Percentiles rank a stretch among this genome's conserved stretches.
These are phyloP conservation scores for Talaromyces marneffei DNA, from an alignment of 2,329 filamentous ascomycete species.

Conservation along the genomic window DNA sequence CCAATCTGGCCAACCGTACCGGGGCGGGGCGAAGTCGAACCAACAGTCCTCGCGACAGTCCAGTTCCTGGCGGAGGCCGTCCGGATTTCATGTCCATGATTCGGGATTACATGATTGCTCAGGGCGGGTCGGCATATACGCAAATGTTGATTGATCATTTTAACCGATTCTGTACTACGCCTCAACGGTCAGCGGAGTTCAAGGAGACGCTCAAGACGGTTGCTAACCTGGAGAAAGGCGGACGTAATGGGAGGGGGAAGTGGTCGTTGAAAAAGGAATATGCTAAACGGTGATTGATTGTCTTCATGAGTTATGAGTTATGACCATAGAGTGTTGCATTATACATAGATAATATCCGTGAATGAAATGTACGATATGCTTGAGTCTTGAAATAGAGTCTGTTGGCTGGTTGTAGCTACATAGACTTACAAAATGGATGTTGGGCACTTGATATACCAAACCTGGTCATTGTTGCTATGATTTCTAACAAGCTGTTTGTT, in stretches of 20 bases:
- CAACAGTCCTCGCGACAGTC: slow-evolving; percentile 21
- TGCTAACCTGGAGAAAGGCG: slow-evolving; percentile 60
- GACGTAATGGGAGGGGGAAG: slow-evolving; percentile 44
- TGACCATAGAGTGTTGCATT: not conserved
- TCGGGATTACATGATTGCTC: slow-evolving; percentile 68
- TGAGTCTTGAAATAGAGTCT: not conserved
- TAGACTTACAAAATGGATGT: too few relatives aligned
- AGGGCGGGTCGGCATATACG: slow-evolving; percentile 72
- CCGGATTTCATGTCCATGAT: slow-evolving; percentile 66
- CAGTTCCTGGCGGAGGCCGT: slow-evolving; percentile 45
- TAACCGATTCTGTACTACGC: slow-evolving; percentile 67
- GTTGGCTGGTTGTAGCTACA: too few relatives aligned
- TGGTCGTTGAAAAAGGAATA: slow-evolving; percentile 59
- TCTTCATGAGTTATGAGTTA: not conserved
- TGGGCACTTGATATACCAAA: too few relatives aligned
- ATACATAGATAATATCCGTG: not conserved
- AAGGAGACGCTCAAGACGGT: slow-evolving; percentile 72
- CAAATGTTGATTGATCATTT: slow-evolving; percentile 89
- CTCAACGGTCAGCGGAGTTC: slow-evolving; percentile 68
- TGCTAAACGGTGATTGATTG: slow-evolving; percentile 17
- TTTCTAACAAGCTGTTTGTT: too few relatives aligned
- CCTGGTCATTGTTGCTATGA: too few relatives aligned
- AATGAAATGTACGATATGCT: not conserved
- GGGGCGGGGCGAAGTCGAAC: slow-evolving; percentile 3
- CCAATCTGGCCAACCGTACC: slow-evolving; percentile 32